Evolutionary conservation across 2,329 filamentous ascomycete species (phyloP).

Genomic region (Fusarium sp.): DNA sequence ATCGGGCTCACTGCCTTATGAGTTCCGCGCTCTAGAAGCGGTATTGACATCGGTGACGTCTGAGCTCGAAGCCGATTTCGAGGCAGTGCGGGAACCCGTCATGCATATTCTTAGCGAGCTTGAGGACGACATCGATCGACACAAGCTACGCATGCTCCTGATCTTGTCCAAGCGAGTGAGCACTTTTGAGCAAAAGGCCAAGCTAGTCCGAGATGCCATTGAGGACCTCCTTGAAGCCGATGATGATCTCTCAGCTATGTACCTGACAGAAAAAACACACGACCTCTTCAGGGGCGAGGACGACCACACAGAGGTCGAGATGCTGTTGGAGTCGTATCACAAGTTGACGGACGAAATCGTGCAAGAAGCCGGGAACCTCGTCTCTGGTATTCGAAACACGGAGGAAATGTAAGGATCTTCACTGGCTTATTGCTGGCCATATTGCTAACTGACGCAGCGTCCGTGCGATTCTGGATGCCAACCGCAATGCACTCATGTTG

Average conservation of each 20-base stretch:
- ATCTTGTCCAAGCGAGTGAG: constrained; percentile 95
- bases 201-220: constrained; percentile 91
- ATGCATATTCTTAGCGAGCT: constrained; percentile 87
- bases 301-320: constrained; percentile 95
- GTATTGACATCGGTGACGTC: constrained; percentile 93
- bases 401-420: constrained; percentile 83
- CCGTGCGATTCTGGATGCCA: constrained; percentile 96
- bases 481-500: constrained; percentile 97
- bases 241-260: constrained; percentile 94
- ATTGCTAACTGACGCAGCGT: constrained; percentile 64
- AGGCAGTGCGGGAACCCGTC: constrained; percentile 91
- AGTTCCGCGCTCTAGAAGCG: constrained; percentile 94
- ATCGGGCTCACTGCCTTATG: constrained; percentile 82
- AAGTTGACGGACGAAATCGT: constrained; percentile 98
- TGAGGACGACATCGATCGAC: constrained; percentile 95
- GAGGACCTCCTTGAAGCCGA: constrained; percentile 96
- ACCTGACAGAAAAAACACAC: constrained; percentile 85
- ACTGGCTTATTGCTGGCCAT: neutral
- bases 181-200: constrained; percentile 97
- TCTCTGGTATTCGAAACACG: constrained; percentile 95
- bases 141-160: constrained; percentile 89
- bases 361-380: constrained; percentile 90
- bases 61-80: constrained; percentile 92
- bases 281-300: constrained; percentile 78
- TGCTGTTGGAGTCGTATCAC: constrained; percentile 96